These are phyloP conservation scores for Sinapis alba DNA, from an alignment of 441 rosid genomes.

Conservation along the genomic window DNA sequence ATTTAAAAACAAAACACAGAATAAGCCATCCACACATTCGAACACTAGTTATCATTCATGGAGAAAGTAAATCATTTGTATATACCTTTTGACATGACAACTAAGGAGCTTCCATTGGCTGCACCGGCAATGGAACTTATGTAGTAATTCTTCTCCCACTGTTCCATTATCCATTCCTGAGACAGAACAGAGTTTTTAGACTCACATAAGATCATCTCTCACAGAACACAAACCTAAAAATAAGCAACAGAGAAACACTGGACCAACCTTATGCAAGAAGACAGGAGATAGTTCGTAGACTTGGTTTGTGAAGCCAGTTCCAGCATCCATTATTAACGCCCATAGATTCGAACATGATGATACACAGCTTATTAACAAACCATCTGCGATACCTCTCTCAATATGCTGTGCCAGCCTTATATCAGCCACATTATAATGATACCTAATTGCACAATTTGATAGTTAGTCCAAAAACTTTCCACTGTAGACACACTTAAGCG, in stretches of 20 bases:
- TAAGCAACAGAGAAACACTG: conserved; percentile 1
- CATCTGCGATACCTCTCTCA: conserved; percentile 93
- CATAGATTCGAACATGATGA: conserved; percentile 94
- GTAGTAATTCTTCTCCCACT: conserved; percentile 97
- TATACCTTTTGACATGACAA: conserved; percentile 99
- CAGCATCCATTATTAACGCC: conserved; percentile 99
- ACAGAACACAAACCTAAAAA: conserved; percentile 1
- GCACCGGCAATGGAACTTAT: conserved; percentile 97
- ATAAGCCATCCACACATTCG: not conserved
- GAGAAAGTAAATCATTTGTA: not conserved
- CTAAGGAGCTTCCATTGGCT: conserved; percentile 90
- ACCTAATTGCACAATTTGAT: conserved; percentile 53
- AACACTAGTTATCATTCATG: not conserved
- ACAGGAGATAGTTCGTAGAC: conserved; percentile 85
- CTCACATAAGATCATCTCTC: conserved; percentile 1
- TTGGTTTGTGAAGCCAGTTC: conserved; percentile 87
- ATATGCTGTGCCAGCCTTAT: conserved; percentile 93
- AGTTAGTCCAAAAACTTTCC: conserved; percentile 14
- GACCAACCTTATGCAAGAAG: conserved; percentile 82
- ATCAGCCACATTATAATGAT: conserved; percentile 98
- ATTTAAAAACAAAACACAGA: not conserved
- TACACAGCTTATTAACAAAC: conserved; percentile 93
- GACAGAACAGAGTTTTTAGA: conserved; percentile 13
- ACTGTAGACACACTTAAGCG: conserved; percentile 3
- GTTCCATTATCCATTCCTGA: conserved; percentile 99